Conservation (phyloP, 225 moss, liverwort and hornwort genomes). For the Pseudoscleropodium purum region DNA sequence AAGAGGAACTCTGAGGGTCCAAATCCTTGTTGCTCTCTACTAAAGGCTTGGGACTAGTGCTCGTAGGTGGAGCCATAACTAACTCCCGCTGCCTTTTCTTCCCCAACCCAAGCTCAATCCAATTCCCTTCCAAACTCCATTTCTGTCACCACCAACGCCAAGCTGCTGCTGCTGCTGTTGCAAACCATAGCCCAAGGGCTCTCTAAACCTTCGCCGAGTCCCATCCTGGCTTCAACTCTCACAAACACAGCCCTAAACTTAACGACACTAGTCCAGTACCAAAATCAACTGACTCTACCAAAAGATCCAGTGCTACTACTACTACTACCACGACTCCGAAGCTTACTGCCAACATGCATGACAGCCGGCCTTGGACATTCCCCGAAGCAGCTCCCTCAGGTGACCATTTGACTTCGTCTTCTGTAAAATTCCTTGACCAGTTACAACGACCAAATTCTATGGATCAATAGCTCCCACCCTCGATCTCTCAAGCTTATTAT, state of each 20-base stretch:
- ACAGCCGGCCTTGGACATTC: not conserved
- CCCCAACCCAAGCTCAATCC: not conserved
- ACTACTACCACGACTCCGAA: not conserved
- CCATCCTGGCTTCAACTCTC: not conserved
- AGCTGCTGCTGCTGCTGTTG: not conserved
- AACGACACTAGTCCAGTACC: not conserved
- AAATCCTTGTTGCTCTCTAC: slow-evolving; percentile 51
- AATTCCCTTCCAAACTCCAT: not conserved
- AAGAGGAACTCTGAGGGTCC: slow-evolving; percentile 20
- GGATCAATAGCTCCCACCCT: not conserved
- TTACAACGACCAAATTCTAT: not conserved
- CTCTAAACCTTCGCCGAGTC: not conserved
- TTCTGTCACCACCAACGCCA: not conserved
- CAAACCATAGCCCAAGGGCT: not conserved
- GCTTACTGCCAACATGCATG: not conserved
- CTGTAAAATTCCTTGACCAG: not conserved
- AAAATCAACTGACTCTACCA: not conserved
- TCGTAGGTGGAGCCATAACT: slow-evolving; percentile 35
- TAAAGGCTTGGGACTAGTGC: slow-evolving; percentile 31
- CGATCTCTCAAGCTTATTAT: not conserved
- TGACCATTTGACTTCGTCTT: not conserved
- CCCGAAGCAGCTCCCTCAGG: not conserved
- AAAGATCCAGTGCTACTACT: not conserved
- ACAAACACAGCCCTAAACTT: not conserved
- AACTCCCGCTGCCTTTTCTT: not conserved